Evolutionary conservation across 441 rosid species (phyloP).

Genomic region (Corymbia citriodora): DNA sequence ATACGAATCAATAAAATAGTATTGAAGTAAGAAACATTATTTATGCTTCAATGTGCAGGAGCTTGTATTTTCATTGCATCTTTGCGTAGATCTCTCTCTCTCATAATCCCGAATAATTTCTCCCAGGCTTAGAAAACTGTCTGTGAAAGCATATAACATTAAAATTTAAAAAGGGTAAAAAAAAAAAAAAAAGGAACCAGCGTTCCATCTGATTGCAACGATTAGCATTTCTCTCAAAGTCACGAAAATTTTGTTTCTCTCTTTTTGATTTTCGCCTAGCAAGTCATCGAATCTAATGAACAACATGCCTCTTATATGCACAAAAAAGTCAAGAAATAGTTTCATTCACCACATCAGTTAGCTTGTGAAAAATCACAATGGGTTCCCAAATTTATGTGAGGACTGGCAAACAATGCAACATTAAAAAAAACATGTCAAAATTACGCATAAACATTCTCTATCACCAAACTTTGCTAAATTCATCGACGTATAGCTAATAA

Average conservation of each 20-base stretch:
- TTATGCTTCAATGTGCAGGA: background rate
- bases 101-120: accelerated
- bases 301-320: accelerated
- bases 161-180: background rate
- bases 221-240: accelerated
- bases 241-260: accelerated
- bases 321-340: background rate
- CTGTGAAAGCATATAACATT: background rate
- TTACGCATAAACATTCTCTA: no score
- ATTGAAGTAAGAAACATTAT: background rate
- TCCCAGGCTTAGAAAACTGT: background rate
- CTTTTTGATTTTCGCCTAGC: accelerated
- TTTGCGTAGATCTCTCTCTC: background rate
- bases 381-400: background rate
- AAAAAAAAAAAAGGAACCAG: no score
- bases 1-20: background rate
- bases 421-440: no score
- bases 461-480: no score
- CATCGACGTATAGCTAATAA: no score
- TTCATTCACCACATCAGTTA: background rate
- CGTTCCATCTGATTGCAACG: background rate
- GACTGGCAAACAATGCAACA: background rate
- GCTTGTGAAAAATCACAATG: background rate
- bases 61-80: background rate
- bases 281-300: background rate